These are phyloP conservation scores for Thoreauomyces humboldtii DNA, from an alignment of 192 early-diverging fungal genomes.

Conservation along the genomic window DNA sequence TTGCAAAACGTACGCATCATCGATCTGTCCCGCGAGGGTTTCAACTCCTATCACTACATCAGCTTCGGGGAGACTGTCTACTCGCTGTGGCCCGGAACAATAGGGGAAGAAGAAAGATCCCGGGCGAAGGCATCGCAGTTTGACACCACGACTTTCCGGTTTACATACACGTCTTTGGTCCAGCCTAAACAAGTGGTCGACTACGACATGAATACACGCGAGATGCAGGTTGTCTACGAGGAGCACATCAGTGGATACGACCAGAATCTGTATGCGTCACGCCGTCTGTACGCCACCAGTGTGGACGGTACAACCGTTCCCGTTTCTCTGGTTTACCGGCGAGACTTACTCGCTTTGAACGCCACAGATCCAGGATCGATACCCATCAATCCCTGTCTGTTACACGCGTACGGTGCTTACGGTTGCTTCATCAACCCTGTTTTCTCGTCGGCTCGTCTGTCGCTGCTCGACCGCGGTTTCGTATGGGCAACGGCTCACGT, in stretches of 20 bases:
- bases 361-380: constrained; percentile 1
- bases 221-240: constrained; percentile 30
- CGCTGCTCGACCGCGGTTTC: constrained; percentile 43
- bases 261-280: constrained; percentile 10
- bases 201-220: constrained; percentile 34
- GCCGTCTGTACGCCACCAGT: constrained; percentile 35
- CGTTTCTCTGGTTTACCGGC: constrained; percentile 41
- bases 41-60: constrained; percentile 55
- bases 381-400: constrained; percentile 36
- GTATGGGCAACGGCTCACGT: constrained; percentile 44
- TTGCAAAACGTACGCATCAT: constrained; percentile 60
- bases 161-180: constrained; percentile 37
- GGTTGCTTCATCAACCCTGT: constrained; percentile 33
- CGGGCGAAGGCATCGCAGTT: constrained; percentile 43
- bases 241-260: constrained; percentile 26
- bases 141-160: constrained; percentile 37
- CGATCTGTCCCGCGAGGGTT: constrained; percentile 36
- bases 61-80: constrained; percentile 58
- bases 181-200: constrained; percentile 35
- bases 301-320: constrained; percentile 37
- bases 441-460: constrained; percentile 25
- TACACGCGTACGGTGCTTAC: constrained; percentile 43
- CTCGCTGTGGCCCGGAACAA: constrained; percentile 46
- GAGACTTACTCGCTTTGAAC: constrained; percentile 27
- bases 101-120: constrained; percentile 51